phyloP scores from a whole-genome alignment of 768 basidiomycete species.

The Hypholoma sublateritium region DNA sequence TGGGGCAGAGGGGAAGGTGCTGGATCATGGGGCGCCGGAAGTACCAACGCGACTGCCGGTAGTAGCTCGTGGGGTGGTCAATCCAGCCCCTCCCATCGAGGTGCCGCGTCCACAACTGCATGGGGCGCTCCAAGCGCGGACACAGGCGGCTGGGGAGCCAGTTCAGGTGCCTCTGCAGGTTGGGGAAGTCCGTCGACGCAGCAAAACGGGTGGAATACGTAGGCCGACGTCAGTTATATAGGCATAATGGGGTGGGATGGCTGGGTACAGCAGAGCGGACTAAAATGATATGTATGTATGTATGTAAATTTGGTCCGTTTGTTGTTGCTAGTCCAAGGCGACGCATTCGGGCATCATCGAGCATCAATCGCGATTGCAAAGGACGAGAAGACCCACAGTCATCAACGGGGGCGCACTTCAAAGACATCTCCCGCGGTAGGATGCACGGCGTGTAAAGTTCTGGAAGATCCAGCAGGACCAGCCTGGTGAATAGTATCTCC shows the following conservation, averaged over 20 bases:
- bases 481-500: constrained; percentile 10
- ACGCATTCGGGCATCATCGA: not conserved
- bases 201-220: constrained; percentile 57
- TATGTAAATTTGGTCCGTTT: not conserved
- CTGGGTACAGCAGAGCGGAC: not conserved
- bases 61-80: constrained; percentile 23
- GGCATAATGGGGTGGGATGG: not conserved
- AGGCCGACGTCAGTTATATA: constrained; percentile 5
- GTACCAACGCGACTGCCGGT: not conserved
- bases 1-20: constrained; percentile 23
- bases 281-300: constrained; percentile 4
- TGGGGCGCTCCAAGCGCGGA: constrained; percentile 17
- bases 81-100: constrained; percentile 18
- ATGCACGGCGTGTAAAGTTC: constrained; percentile 9
- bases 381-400: not conserved
- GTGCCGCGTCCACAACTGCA: constrained; percentile 19
- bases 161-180: constrained; percentile 32
- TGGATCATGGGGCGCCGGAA: constrained; percentile 9
- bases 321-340: not conserved
- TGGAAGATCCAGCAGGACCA: constrained; percentile 12
- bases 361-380: not conserved
- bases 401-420: constrained; percentile 33
- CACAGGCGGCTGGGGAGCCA: constrained; percentile 25
- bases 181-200: constrained; percentile 52
- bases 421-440: constrained; percentile 25